A percentile compares a stretch with the other conserved stretches of the same genome.
These are phyloP conservation scores for Ogataea chonburiensis DNA, from an alignment of 805 yeast species.

Conservation along the genomic window DNA sequence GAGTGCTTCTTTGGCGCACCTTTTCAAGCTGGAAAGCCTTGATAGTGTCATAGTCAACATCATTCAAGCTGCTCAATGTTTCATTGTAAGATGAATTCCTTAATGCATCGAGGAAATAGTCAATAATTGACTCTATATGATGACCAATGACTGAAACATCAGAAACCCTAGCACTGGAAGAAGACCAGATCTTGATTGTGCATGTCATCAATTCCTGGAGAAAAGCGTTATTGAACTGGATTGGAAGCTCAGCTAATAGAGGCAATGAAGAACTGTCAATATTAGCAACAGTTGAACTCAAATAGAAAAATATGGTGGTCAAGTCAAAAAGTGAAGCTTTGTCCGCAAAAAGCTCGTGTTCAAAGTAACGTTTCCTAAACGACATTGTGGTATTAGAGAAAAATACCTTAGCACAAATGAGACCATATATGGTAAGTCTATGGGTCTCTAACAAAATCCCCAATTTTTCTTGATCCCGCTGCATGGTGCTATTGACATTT, in stretches of 20 bases:
- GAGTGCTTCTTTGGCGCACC: conserved; percentile 38
- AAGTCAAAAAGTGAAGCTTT: conserved; percentile 52
- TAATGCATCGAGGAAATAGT: conserved; percentile 25
- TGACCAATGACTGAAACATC: conserved; percentile 53
- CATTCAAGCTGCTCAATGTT: conserved; percentile 42
- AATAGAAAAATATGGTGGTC: conserved; percentile 35
- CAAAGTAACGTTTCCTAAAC: conserved; percentile 60
- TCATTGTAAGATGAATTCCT: conserved; percentile 40
- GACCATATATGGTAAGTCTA: conserved; percentile 48
- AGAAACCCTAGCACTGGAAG: conserved; percentile 50
- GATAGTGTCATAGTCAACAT: conserved; percentile 45
- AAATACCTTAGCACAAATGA: conserved; percentile 54
- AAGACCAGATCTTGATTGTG: conserved; percentile 63
- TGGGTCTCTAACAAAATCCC: conserved; percentile 37
- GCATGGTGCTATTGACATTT: too few relatives aligned
- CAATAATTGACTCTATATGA: conserved; percentile 41
- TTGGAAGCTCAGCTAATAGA: conserved; percentile 39
- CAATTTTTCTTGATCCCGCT: too few relatives aligned
- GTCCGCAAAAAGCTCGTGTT: conserved; percentile 62
- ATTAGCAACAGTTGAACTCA: conserved; percentile 30
- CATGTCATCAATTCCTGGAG: conserved; percentile 56
- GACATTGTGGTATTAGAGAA: conserved; percentile 55
- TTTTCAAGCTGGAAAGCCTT: conserved; percentile 52
- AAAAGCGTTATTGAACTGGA: conserved; percentile 50
- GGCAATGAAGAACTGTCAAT: conserved; percentile 32